Evolutionary conservation across 2,329 filamentous ascomycete genomes (phyloP).

Genomic region (Trichophyton benhamiae): DNA sequence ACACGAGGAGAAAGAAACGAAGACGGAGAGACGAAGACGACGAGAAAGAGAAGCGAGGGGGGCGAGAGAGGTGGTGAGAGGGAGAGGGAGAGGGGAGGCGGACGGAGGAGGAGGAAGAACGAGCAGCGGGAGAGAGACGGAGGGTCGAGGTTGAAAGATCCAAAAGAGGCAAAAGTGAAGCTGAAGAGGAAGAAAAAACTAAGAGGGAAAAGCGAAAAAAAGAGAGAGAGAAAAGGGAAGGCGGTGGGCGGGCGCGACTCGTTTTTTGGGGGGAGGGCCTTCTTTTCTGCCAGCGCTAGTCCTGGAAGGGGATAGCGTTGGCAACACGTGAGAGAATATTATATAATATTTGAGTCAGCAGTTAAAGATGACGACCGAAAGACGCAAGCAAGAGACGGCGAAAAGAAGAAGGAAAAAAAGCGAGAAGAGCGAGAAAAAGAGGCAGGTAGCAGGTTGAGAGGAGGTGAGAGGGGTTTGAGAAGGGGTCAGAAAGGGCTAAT

Average conservation of each 20-base stretch:
- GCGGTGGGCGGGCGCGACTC: not conserved
- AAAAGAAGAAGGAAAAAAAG: not conserved
- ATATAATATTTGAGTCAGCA: not conserved
- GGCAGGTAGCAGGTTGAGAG: not conserved
- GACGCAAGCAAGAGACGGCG: too few species aligned
- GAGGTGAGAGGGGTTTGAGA: not conserved
- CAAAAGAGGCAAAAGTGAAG: not conserved
- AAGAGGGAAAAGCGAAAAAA: not conserved
- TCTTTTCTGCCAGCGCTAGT: not conserved
- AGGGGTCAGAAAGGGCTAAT: not conserved
- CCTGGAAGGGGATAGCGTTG: not conserved
- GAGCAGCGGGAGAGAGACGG: not conserved
- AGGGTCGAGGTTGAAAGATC: not conserved
- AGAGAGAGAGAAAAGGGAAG: not conserved
- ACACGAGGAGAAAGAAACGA: conserved; percentile 10
- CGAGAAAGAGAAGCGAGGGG: not conserved
- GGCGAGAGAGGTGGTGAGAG: conserved; percentile 7
- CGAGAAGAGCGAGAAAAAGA: not conserved
- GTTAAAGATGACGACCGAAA: not conserved
- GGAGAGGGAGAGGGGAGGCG: conserved; percentile 16
- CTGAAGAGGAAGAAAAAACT: not conserved
- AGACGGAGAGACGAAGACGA: conserved; percentile 11
- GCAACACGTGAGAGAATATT: not conserved
- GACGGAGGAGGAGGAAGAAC: not conserved
- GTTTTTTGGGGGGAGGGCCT: not conserved